Conservation (phyloP, 179 eudicot species). For the Sideroxylon spinosum region DNA sequence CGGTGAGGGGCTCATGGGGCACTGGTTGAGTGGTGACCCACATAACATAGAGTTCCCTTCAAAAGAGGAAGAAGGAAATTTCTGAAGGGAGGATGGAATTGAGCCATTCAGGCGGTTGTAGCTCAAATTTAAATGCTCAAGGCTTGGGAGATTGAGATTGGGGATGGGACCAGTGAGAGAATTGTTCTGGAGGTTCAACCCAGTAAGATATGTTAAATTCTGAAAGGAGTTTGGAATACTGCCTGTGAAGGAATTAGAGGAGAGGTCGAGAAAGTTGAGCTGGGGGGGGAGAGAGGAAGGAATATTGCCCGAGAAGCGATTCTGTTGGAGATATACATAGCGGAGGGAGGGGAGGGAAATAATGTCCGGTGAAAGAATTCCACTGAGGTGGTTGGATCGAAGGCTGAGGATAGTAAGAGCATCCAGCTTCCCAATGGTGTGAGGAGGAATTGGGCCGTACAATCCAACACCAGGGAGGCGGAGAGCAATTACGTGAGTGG, state of each 20-base stretch:
- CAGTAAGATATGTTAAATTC: conserved; percentile 47
- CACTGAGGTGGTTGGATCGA: conserved; percentile 58
- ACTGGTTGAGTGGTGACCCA: conserved; percentile 58
- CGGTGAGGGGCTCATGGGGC: conserved; percentile 49
- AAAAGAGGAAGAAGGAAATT: conserved; percentile 64
- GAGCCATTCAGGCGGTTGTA: conserved; percentile 75
- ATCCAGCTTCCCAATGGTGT: conserved; percentile 57
- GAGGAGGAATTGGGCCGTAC: conserved; percentile 56
- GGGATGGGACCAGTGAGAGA: conserved; percentile 65
- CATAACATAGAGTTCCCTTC: conserved; percentile 59
- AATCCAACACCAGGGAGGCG: conserved; percentile 84
- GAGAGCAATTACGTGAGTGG: conserved; percentile 47
- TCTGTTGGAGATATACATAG: conserved; percentile 52
- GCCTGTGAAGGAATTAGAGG: conserved; percentile 70
- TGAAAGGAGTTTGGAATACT: conserved; percentile 51
- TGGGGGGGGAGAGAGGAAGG: conserved; percentile 60
- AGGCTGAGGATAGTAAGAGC: conserved; percentile 62
- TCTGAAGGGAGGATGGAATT: conserved; percentile 52
- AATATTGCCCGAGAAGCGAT: conserved; percentile 66
- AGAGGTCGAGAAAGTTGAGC: conserved; percentile 54
- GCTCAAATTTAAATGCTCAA: conserved; percentile 54
- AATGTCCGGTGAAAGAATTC: conserved; percentile 65
- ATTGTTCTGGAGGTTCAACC: conserved; percentile 61
- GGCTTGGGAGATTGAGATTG: conserved; percentile 32
- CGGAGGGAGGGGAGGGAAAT: conserved; percentile 69